Conservation (phyloP, 2,329 filamentous ascomycete genomes). For the Arthrocladium fulminans region DNA sequence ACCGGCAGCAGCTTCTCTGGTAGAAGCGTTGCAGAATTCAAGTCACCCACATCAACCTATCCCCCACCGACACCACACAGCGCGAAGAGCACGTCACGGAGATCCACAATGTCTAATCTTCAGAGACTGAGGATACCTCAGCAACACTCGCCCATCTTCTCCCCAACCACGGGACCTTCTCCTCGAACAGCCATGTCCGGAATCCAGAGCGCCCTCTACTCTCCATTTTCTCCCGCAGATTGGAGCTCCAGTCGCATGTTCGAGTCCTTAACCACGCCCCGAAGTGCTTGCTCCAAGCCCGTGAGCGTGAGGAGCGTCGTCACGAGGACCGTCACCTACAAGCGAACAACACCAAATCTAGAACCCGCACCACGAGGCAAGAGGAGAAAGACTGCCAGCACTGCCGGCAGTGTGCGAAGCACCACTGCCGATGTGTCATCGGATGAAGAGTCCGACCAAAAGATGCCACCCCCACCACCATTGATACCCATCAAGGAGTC, state of each 20-base stretch:
- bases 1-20: constrained; percentile 34
- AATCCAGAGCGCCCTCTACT: constrained; percentile 45
- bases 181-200: constrained; percentile 51
- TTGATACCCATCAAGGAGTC: constrained; percentile 9
- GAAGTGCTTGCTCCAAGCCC: constrained; percentile 54
- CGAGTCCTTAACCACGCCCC: constrained; percentile 54
- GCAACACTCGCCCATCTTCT: constrained; percentile 58
- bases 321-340: constrained; percentile 89
- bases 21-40: constrained; percentile 43
- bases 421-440: constrained; percentile 6
- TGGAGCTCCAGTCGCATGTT: constrained; percentile 49
- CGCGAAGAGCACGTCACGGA: constrained; percentile 33
- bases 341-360: constrained; percentile 55
- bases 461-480: constrained; percentile 8
- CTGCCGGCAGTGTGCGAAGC: constrained; percentile 4
- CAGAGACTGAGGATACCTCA: constrained; percentile 62
- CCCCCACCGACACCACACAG: constrained; percentile 52
- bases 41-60: constrained; percentile 45
- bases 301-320: constrained; percentile 78
- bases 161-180: constrained; percentile 53
- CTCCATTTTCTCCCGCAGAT: constrained; percentile 74
- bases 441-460: constrained; percentile 3
- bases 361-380: constrained; percentile 88
- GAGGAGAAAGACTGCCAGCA: constrained; percentile 55
- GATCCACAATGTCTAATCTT: constrained; percentile 42